These are phyloP conservation scores for Zostera marina DNA, from an alignment of 116 monocot genomes.

Conservation along the genomic window DNA sequence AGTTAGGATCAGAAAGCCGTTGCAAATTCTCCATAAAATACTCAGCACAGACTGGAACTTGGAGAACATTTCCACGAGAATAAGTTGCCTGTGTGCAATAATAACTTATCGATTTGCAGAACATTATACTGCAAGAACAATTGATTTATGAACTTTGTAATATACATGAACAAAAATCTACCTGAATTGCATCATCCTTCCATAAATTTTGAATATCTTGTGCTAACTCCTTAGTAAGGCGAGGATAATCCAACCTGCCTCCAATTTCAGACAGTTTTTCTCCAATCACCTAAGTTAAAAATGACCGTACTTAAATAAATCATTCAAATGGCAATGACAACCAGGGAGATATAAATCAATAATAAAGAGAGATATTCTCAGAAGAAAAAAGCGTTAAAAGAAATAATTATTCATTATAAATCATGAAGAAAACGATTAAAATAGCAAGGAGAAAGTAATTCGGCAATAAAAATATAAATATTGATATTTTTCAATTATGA, in stretches of 20 bases:
- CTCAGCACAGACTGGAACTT: slow-evolving; percentile 85
- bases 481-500: too few species aligned
- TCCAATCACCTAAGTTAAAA: slow-evolving; percentile 44
- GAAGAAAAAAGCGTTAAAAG: too few species aligned
- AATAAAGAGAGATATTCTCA: background rate
- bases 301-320: background rate
- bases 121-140: background rate
- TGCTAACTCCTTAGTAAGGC: slow-evolving; percentile 52
- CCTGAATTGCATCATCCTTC: slow-evolving; percentile 92
- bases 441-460: too few species aligned
- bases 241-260: slow-evolving; percentile 50
- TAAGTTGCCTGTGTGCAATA: slow-evolving; percentile 51
- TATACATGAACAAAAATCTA: slow-evolving; percentile 9
- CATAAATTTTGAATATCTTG: slow-evolving; percentile 58
- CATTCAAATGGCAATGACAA: background rate
- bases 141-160: background rate
- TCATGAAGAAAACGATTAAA: too few species aligned
- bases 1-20: slow-evolving; percentile 67
- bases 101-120: background rate
- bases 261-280: slow-evolving; percentile 89
- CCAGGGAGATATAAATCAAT: background rate
- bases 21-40: slow-evolving; percentile 92
- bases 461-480: too few species aligned
- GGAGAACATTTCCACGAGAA: slow-evolving; percentile 58
- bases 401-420: too few species aligned